Evolutionary conservation across 73 alveolate genomes (phyloP), one percentile per base, ranked within the genome.

Genomic region (Uronychia setigera): DNA sequence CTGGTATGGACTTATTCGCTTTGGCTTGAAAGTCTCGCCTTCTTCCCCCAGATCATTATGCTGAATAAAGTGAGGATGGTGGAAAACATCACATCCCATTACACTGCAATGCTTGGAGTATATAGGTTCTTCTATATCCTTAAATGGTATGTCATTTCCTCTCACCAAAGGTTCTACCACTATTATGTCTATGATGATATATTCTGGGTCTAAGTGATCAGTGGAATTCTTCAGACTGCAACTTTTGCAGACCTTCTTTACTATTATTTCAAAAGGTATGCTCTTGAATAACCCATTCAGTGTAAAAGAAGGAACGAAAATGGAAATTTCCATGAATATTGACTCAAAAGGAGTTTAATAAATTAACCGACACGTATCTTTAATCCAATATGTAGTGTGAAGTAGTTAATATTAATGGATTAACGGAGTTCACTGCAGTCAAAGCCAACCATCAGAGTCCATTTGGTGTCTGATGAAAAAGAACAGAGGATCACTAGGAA

Each of bases 1-100:
- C 84, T 97, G 76, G 78, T 91, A 26, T 97, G 99, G 99, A 93
- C 97, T 77, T 97, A 88, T 80, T 83, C 97, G 35, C 78, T 95
- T 29, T 97, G 98, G 98, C 89, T 96, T 28, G 99, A 97, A 87
- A 88, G 98, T 30, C 92, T 97, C 58, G 99, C 99, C 60, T 92
- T 96, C 78, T 90, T 97, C 31, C 99, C 99, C 28, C 95, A 96
- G 91, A 91, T 97, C 59, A 94, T 92, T 34, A 97, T 97, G 94
- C 90, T 97, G 27, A 91, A 90, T 77, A 93, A 93, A 79, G 96
- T 92, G 74, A 91, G 90, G 84, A 94, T 90, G 76, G 93, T 93
- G 26, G 99, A 96, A 82, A 92, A 94, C 82, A 92, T 95, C 76
- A 96, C 99, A 31, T 92, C 98, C 28, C 98, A 97, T 88, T 97